These are phyloP conservation scores for Arthrobotrys megalospora DNA, from an alignment of 2,329 filamentous ascomycete genomes.

Conservation along the genomic window DNA sequence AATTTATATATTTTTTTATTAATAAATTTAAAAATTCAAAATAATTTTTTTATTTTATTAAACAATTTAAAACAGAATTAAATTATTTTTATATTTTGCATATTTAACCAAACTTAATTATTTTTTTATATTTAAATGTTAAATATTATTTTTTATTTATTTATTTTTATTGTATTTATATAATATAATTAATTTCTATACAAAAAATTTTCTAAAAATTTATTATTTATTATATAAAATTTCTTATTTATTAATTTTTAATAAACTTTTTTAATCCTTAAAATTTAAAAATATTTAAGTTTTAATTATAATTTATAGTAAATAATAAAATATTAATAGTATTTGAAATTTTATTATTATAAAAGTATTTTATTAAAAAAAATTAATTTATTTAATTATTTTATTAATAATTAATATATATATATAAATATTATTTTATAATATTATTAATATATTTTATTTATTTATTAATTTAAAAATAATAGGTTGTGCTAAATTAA, in stretches of 20 bases:
- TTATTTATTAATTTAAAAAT: slow-evolving; percentile 16
- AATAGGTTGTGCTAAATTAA: background rate
- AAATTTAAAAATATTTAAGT: too few relatives aligned
- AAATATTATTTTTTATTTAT: background rate
- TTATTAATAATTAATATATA: background rate
- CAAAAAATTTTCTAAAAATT: too few relatives aligned
- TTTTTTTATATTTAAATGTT: background rate
- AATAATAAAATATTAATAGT: too few relatives aligned
- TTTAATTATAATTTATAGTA: too few relatives aligned
- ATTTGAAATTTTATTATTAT: too few relatives aligned
- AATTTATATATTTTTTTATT: too few relatives aligned
- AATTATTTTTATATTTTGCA: background rate
- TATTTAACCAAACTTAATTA: too few relatives aligned
- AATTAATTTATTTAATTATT: background rate
- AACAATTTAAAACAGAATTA: too few relatives aligned
- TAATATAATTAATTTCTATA: slow-evolving; percentile 3
- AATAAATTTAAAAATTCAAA: background rate
- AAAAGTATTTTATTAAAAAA: too few relatives aligned
- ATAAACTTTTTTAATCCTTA: background rate
- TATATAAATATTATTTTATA: background rate
- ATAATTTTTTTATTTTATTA: too few relatives aligned
- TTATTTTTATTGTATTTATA: too few relatives aligned
- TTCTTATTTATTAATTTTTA: too few relatives aligned
- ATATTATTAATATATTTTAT: slow-evolving; percentile 9
- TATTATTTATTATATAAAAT: background rate